Percentiles rank a stretch among this genome's conserved stretches.
These are phyloP conservation scores for Fusarium secorum DNA, from an alignment of 2,329 filamentous ascomycete genomes.

Conservation along the genomic window DNA sequence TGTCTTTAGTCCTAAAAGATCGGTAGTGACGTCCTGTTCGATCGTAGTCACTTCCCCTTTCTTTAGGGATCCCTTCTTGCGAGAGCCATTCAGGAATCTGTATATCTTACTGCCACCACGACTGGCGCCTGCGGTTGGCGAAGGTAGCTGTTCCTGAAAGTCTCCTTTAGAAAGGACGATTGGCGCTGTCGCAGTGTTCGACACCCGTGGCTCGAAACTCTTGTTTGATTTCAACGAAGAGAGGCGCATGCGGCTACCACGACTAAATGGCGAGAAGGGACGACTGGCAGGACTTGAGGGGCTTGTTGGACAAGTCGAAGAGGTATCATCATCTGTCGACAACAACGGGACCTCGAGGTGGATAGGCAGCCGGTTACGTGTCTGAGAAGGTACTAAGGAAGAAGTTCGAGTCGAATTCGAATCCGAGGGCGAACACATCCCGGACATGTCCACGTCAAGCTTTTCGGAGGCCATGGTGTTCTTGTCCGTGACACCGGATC, in stretches of 20 bases:
- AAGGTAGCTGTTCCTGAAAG: background rate
- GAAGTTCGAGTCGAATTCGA: constrained; percentile 32
- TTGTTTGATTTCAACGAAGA: constrained; percentile 30
- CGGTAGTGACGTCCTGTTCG: constrained; percentile 41
- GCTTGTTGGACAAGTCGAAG: constrained; percentile 30
- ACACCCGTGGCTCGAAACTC: constrained; percentile 28
- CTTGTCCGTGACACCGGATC: constrained; percentile 31
- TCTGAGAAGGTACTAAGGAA: constrained; percentile 29
- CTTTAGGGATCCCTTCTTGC: constrained; percentile 32
- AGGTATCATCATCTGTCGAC: constrained; percentile 24
- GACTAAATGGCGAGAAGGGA: constrained; percentile 32
- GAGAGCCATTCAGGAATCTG: constrained; percentile 28
- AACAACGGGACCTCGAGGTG: constrained; percentile 30
- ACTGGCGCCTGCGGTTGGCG: background rate
- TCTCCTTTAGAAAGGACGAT: constrained; percentile 6
- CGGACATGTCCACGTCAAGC: constrained; percentile 13
- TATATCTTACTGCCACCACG: constrained; percentile 24
- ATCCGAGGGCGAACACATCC: constrained; percentile 24
- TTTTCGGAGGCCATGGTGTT: constrained; percentile 32
- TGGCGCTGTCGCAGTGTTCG: constrained; percentile 8
- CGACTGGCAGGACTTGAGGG: constrained; percentile 20
- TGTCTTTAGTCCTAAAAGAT: constrained; percentile 31
- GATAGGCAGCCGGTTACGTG: constrained; percentile 23
- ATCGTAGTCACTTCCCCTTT: constrained; percentile 11
- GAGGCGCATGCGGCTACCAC: constrained; percentile 28